Percentiles rank a stretch among this genome's conserved stretches.
Evolutionary conservation across 805 yeast genomes (phyloP).

Genomic region (Zygosaccharomyces siamensis): DNA sequence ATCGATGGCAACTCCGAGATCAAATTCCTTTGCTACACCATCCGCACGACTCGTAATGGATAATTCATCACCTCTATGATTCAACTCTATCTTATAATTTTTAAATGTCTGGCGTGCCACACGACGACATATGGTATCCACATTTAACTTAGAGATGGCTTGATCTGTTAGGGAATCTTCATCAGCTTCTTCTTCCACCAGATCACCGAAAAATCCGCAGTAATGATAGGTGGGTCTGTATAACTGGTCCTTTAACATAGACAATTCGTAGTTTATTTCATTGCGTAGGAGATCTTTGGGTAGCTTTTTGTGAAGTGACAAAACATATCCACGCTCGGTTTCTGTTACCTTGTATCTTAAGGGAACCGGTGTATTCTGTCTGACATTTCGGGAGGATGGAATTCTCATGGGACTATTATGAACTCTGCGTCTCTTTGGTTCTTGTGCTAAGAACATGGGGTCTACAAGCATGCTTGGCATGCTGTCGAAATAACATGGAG

Average conservation of each 20-base stretch:
- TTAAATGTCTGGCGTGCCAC: slow-evolving; percentile 25
- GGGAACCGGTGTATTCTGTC: slow-evolving; percentile 4
- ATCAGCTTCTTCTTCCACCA: slow-evolving; percentile 26
- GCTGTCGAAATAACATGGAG: slow-evolving; percentile 28
- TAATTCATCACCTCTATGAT: slow-evolving; percentile 26
- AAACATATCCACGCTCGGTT: slow-evolving; percentile 13
- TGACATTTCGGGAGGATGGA: neutral
- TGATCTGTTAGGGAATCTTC: slow-evolving; percentile 18
- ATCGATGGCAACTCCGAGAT: slow-evolving; percentile 19
- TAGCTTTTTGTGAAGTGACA: slow-evolving; percentile 21
- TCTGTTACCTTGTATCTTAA: slow-evolving; percentile 15
- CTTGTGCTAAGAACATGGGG: slow-evolving; percentile 12
- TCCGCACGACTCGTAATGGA: slow-evolving; percentile 21
- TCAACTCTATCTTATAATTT: slow-evolving; percentile 29
- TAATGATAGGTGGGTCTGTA: slow-evolving; percentile 23
- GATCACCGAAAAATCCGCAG: slow-evolving; percentile 28
- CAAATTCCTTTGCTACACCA: slow-evolving; percentile 18
- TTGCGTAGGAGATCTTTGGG: slow-evolving; percentile 18
- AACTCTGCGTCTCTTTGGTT: slow-evolving; percentile 12
- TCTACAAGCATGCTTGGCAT: slow-evolving; percentile 18
- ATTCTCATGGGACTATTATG: slow-evolving; percentile 4
- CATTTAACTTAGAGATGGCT: slow-evolving; percentile 21
- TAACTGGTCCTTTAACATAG: slow-evolving; percentile 17
- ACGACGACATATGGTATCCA: slow-evolving; percentile 17
- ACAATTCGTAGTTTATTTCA: slow-evolving; percentile 15